Evolutionary conservation across 768 basidiomycete species (phyloP), one percentile per base, ranked within the genome.

Genomic region (Mycena latifolia): DNA sequence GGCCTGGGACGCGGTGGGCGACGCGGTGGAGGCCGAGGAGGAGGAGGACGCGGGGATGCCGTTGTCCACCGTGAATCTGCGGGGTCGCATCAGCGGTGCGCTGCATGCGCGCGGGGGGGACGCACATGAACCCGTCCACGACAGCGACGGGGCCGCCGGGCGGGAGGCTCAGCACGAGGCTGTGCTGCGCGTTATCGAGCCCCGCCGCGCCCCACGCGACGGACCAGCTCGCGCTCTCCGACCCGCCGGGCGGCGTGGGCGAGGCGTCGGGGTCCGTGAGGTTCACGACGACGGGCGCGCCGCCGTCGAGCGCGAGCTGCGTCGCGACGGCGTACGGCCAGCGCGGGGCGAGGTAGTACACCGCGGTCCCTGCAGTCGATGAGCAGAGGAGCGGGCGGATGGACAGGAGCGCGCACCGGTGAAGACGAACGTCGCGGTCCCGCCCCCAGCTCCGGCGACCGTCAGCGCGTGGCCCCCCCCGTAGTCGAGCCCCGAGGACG

Each of bases 301-400:
- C 77, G 10, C 73, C 75, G 63, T 84, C 84, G 29, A 85, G 66
- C 4, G 77, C 77, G 7, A 85, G 53, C 8, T 78, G 77, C 1
- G 82, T 82, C 55, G 74, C 80, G 47, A 84, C 83, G 14, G 61
- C 58, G 71, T 83, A 85, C 18, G 84, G 84, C 84, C 83, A 86
- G 9, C 79, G 73, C 15, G 84, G 82, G 0, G 80, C 79, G 46
- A 83, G 64, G 63, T 81, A 82, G 52, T 81, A 84, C 20, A 86
- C 75, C 1, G 81, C 81, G 8, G 79, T 76, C 29, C 84, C 84
- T 84, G n/a, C 54, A 57, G 11, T 31, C 41, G 20, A 57, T 20
- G 33, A 28, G 20, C 10, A n/a, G 7, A 24, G 20, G 2, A 22
- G 20, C 2, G 14, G 15, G 43, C 11, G 22, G 28, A 33, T 1